phyloP scores from a whole-genome alignment of 345 rosid genomes.

The Alliaria petiolata region DNA sequence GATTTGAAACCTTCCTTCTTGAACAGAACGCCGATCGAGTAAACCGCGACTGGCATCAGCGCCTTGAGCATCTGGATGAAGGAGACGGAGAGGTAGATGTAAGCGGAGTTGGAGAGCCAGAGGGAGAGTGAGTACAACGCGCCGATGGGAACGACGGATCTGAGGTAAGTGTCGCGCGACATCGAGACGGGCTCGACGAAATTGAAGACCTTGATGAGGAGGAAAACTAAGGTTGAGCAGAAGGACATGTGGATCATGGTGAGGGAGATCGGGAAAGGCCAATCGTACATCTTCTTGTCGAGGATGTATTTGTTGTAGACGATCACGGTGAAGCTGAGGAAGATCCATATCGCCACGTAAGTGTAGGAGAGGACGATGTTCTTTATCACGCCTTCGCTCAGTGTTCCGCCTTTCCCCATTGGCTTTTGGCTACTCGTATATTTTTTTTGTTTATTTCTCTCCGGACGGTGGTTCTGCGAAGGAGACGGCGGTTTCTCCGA shows the following conservation, averaged over 20 bases:
- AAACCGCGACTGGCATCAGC: conserved; percentile 93
- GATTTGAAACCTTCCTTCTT: conserved; percentile 45
- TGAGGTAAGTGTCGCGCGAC: conserved; percentile 72
- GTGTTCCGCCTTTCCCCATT: conserved; percentile 90
- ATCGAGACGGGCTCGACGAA: conserved; percentile 89
- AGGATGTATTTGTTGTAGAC: conserved; percentile 98
- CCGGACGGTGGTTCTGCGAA: conserved; percentile 10
- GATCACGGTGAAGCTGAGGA: conserved; percentile 95
- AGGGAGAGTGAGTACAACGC: conserved; percentile 83
- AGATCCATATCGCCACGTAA: conserved; percentile 94
- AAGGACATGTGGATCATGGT: conserved; percentile 99
- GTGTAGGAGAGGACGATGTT: conserved; percentile 90
- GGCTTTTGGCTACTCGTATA: not conserved
- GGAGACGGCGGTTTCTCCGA: conserved; percentile 2
- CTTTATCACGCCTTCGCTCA: conserved; percentile 75
- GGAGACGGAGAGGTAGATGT: conserved; percentile 89
- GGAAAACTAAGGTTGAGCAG: conserved; percentile 76
- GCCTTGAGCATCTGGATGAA: conserved; percentile 98
- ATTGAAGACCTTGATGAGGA: conserved; percentile 83
- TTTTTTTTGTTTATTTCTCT: not conserved
- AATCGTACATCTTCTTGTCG: conserved; percentile 90
- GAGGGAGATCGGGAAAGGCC: conserved; percentile 95
- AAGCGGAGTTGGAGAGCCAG: conserved; percentile 94
- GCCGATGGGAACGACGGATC: conserved; percentile 90
- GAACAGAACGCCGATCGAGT: conserved; percentile 57